Evolutionary conservation across 768 basidiomycete genomes (phyloP), one percentile per base, ranked within the genome.

Genomic region (Suillus alpinus): DNA sequence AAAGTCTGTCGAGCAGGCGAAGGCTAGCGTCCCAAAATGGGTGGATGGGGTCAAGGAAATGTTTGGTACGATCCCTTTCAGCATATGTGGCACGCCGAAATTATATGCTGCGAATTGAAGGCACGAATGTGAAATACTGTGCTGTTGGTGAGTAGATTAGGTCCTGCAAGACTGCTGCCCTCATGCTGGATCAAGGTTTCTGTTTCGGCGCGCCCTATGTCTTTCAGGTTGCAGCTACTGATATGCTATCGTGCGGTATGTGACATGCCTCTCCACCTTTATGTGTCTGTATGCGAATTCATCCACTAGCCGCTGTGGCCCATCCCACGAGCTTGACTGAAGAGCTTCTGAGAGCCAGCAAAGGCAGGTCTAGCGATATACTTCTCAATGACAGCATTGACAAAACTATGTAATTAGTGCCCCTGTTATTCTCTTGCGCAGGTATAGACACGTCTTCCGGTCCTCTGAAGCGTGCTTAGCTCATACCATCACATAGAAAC

Each of bases 151-250:
- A 36, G 76, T 65, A 36, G 40, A 64, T 16, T 8, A 5, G 26
- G 3, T 60, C 41, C 50, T 16, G 7, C 0, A 8, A 16, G 12
- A 37, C 16, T 16, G 23, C 52, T 23, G 13, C 31, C 56, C 46
- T 43, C 20, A 49, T 41, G 20, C 14, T 44, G 36, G 32, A 32
- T 55, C 50, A 32, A 86, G 83, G 85, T 12, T 85, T 85, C 62
- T 87, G 83, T 65, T 86, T 85, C 61, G 84, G 84, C 6, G 86
- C 76, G 0, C 83, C 83, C 0, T 84, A 76, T 58, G 77, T 77
- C 8, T 75, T 86, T 56, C 75, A 83, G 6, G 73, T 80, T 3
- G 77, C 79, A 3, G 74, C 76, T 7, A 81, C 74, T 0, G 79
- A 83, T 49, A 74, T 78, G 39, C 66, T 84, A n/a, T 72, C 75